Base-by-base conservation (phyloP, 352 stramenopile genomes). In the Phytophthora lateralis region DNA sequence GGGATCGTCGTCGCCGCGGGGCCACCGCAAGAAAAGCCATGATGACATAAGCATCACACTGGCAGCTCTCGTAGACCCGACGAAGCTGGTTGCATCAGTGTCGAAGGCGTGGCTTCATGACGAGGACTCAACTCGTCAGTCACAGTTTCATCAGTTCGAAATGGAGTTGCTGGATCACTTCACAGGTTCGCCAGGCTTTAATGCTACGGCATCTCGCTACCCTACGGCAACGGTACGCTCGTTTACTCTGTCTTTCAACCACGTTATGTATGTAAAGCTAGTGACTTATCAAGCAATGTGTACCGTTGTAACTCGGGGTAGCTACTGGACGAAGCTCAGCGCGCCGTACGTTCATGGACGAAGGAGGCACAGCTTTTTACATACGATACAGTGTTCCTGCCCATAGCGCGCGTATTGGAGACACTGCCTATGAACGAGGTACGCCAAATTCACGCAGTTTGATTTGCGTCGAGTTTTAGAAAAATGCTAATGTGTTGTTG, bases 301-400 rank as follows among this genome's bases (percentile, higher is more conserved):
- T 39, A n/a, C 46, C 55, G 20, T 5, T 54, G 17, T 46, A 42
- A 45, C 30, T 44, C 51, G 7, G 42, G 56, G 20, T 48, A 88
- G 78, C 49, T 86, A 21, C 72, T 88, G 20, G 71, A 73, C 45
- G 71, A 83, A 30, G 76, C 70, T 50, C 73, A 85, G 47, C 63
- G 63, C 26, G 60, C 73, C 3, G 46, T 88, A 48, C 63, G 63
- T 34, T 71, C 64, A 10, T 87, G 79, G 79, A 88, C 78, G 14
- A 68, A 68, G 6, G 69, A 80, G 0, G 84, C 69, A 1, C 86
- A 95, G 58, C 71, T 73, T 18, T 66, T 92, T n/a, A 88, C 81
- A 24, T 93, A 87, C 46, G 81, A 90, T 58, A 81, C 81, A 4
- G 80, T 95, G 10, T 88, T 90, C 18, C 42, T 75, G 0, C 86